Base-by-base conservation (phyloP, 352 stramenopile species). In the Nothophytophthora sp. region DNA sequence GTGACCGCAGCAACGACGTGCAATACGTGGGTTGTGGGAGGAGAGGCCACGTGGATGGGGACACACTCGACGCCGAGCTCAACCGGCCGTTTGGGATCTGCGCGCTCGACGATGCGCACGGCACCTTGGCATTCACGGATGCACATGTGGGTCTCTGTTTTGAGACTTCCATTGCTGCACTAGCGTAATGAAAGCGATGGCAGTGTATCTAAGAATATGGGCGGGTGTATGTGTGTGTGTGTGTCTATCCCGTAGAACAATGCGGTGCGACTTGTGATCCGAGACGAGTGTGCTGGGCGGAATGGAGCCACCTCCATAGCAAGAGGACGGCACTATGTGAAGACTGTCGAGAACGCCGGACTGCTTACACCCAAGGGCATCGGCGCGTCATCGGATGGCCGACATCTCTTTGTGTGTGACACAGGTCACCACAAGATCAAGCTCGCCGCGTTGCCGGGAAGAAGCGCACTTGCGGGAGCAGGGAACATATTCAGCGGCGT, bases 371-470 rank as follows among this genome's bases (percentile, higher is more conserved):
- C 71, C 1, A 81, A 77, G 24, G 74, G 71, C 1, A 63, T 86
- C 11, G 66, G 45, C 47, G 46, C 59, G 9, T 81, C 74, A 8
- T 45, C 59, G 32, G 69, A 83, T 28, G 57, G 55, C 0, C 53
- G 64, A 10, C 67, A 79, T 30, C 38, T 86, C 47, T 81, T 83
- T 48, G 69, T 83, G 29, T 83, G 71, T 12, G 75, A 83, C 53
- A 71, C 69, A 8, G 75, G 75, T 1, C 71, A 86, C 50, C 66
- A 81, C 55, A 68, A 54, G 38, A 70, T 86, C 53, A 77, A 79
- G 38, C 67, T 81, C 23, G 75, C 63, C 16, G 58, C 64, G 8
- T 11, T 86, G 20, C 61, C 74, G 0, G 58, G 43, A 10, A 60
- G 36, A 18, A 75, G 57, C 11, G 55, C 36, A 5, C 43, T 81